Percentiles rank a stretch among this genome's conserved stretches.
phyloP scores from a whole-genome alignment of 225 moss, liverwort and hornwort species.

The Thuidium tamariscinum region DNA sequence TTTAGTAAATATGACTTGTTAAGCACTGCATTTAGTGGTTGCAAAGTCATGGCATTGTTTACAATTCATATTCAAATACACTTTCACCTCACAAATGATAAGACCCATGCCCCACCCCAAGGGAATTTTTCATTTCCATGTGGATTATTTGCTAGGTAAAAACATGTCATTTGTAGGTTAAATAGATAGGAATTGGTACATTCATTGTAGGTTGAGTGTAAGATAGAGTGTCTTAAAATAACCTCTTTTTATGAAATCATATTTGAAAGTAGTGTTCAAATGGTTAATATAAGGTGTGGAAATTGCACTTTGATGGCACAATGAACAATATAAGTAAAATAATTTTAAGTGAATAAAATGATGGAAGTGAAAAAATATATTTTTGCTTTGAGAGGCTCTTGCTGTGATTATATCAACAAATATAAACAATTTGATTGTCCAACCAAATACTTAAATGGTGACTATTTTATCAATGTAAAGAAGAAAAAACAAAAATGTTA shows the following conservation, averaged over 20 bases:
- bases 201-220: neutral
- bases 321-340: neutral
- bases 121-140: neutral
- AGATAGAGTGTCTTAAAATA: neutral
- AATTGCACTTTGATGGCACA: neutral
- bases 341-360: neutral
- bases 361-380: neutral
- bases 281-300: neutral
- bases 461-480: neutral
- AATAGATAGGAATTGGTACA: too few species aligned
- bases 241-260: neutral
- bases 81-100: neutral
- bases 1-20: too few species aligned
- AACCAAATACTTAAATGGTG: neutral
- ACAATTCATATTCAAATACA: neutral
- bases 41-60: neutral
- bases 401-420: neutral
- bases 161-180: too few species aligned
- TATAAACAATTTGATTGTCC: neutral
- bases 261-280: neutral
- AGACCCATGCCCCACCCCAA: neutral
- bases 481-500: neutral
- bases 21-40: neutral
- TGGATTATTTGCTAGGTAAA: too few species aligned
- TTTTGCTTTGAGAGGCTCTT: neutral